A percentile compares a stretch with the other conserved stretches of the same genome.
phyloP scores from a whole-genome alignment of 768 basidiomycete species.

The Leccinum fibrillosum region DNA sequence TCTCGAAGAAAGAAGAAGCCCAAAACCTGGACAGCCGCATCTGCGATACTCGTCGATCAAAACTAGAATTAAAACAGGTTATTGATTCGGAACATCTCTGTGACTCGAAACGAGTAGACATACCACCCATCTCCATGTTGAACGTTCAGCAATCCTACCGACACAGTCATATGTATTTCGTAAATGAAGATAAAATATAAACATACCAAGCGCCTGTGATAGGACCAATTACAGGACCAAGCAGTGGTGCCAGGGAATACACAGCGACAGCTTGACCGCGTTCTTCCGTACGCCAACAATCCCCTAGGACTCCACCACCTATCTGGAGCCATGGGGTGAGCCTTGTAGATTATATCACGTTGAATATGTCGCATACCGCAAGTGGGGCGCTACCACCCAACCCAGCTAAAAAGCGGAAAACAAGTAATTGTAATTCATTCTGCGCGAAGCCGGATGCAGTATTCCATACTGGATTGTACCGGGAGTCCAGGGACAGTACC shows the following conservation, averaged over 20 bases:
- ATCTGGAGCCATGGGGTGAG: conserved; percentile 31
- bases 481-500: neutral
- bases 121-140: conserved; percentile 74
- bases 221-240: conserved; percentile 66
- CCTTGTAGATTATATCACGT: neutral
- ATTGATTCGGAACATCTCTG: neutral
- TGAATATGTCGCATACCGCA: conserved; percentile 30
- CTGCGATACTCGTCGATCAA: conserved; percentile 62
- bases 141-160: conserved; percentile 49
- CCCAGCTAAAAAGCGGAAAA: conserved; percentile 67
- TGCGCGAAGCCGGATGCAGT: conserved; percentile 61
- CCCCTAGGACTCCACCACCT: conserved; percentile 65
- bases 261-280: conserved; percentile 62
- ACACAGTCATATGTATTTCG: neutral
- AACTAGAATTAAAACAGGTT: conserved; percentile 37
- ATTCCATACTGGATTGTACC: conserved; percentile 49
- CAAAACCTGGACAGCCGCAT: conserved; percentile 48
- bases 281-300: conserved; percentile 59
- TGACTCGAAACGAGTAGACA: conserved; percentile 13
- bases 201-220: conserved; percentile 57
- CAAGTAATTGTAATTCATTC: conserved; percentile 55
- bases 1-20: conserved; percentile 61
- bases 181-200: neutral
- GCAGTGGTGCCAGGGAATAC: conserved; percentile 61
- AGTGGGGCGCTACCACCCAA: conserved; percentile 73